Conservation (phyloP, 169 alveolate genomes). For the Plasmodium relictum region DNA sequence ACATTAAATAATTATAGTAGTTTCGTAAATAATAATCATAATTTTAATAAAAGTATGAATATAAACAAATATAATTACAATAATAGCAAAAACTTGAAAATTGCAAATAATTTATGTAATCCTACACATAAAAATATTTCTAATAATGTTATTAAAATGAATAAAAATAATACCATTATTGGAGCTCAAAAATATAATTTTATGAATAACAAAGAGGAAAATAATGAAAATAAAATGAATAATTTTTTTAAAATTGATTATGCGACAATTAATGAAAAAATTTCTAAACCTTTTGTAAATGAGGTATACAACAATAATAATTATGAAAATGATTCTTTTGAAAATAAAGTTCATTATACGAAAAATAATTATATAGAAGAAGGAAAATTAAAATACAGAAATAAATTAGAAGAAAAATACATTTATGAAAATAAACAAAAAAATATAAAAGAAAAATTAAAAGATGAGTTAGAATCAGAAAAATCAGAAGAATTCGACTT, state of each 20-base stretch:
- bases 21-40: neutral
- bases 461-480: no score
- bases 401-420: constrained; percentile 1
- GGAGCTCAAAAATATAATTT: neutral
- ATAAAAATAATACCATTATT: no score
- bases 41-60: no score
- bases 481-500: constrained; percentile 6
- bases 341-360: neutral
- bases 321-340: neutral
- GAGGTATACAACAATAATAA: neutral
- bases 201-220: neutral
- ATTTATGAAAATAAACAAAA: neutral
- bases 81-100: no score
- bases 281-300: no score
- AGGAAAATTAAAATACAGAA: constrained; percentile 10
- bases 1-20: neutral
- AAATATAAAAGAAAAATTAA: neutral
- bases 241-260: neutral
- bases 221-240: neutral
- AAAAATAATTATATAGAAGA: constrained; percentile 2
- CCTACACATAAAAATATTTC: no score
- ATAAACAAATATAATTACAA: neutral
- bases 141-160: no score
- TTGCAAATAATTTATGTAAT: no score
- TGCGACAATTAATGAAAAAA: neutral